Evolutionary conservation across 2,329 filamentous ascomycete genomes (phyloP).

Genomic region (Chaetomium olivaceum): DNA sequence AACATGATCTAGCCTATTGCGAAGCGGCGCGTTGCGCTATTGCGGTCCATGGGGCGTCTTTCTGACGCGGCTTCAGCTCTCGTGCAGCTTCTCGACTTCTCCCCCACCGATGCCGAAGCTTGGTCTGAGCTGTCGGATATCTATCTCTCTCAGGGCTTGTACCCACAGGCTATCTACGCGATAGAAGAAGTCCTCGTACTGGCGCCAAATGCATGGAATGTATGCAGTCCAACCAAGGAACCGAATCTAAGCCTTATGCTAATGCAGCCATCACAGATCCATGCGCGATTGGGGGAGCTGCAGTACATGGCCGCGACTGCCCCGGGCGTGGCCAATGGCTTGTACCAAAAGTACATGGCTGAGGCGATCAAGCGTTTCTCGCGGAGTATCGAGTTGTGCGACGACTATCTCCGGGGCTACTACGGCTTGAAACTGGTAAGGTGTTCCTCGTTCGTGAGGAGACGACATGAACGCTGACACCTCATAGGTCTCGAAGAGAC

Average conservation of each 20-base stretch:
- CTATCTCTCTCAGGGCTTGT: slow-evolving; percentile 77
- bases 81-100: slow-evolving; percentile 74
- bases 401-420: slow-evolving; percentile 87
- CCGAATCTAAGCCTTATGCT: slow-evolving; percentile 32
- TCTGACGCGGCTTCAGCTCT: slow-evolving; percentile 74
- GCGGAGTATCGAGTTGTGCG: slow-evolving; percentile 88
- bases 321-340: slow-evolving; percentile 39
- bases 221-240: slow-evolving; percentile 46
- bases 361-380: slow-evolving; percentile 84
- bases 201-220: slow-evolving; percentile 92
- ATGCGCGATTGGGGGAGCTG: slow-evolving; percentile 83
- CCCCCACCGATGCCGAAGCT: slow-evolving; percentile 86
- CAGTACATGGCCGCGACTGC: slow-evolving; percentile 67
- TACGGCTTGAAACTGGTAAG: slow-evolving; percentile 83
- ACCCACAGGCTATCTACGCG: slow-evolving; percentile 80
- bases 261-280: slow-evolving; percentile 59
- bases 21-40: slow-evolving; percentile 79
- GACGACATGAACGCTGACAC: slow-evolving; percentile 32
- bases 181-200: slow-evolving; percentile 88
- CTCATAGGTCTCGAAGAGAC: slow-evolving; percentile 50
- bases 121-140: slow-evolving; percentile 91
- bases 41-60: slow-evolving; percentile 70
- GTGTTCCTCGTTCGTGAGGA: background rate
- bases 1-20: slow-evolving; percentile 66
- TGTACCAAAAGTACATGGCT: slow-evolving; percentile 56